phyloP scores from a whole-genome alignment of 495 filamentous ascomycete species.

The Paragyromitra xinjiangensis region DNA sequence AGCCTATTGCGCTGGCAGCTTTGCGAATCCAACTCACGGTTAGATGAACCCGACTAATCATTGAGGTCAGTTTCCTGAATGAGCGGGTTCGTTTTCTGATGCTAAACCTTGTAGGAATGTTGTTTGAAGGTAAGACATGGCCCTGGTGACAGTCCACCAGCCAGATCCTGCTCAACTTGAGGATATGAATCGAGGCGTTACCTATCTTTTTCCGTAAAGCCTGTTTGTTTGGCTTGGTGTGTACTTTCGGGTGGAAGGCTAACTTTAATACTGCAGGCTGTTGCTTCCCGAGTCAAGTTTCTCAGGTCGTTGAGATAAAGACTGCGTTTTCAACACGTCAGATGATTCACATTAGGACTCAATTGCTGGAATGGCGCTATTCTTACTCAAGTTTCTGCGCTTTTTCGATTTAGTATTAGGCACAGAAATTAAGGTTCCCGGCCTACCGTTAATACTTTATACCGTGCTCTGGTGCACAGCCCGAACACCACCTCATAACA shows the following conservation, averaged over 20 bases:
- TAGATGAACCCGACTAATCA: too few relatives aligned
- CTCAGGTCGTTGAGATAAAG: slow-evolving; percentile 13
- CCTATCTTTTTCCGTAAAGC: background rate
- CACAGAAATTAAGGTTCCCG: slow-evolving; percentile 4
- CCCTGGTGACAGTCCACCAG: background rate
- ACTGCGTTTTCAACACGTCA: slow-evolving; percentile 38
- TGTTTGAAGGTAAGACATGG: background rate
- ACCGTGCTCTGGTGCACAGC: background rate
- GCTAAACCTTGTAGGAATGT: background rate
- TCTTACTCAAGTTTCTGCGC: background rate
- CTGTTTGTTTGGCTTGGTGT: slow-evolving; percentile 15
- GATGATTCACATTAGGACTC: slow-evolving; percentile 20
- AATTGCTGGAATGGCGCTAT: slow-evolving; percentile 1
- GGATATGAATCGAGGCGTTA: background rate
- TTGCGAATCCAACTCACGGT: background rate
- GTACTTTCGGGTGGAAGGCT: background rate
- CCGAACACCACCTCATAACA: background rate
- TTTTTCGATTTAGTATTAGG: background rate
- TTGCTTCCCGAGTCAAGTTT: background rate
- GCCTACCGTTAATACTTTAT: background rate
- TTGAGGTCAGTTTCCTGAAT: background rate
- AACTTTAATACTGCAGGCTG: slow-evolving; percentile 14
- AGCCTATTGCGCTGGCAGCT: background rate
- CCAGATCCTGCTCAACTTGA: background rate
- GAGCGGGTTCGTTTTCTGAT: background rate